phyloP scores from a whole-genome alignment of 75 land plant species.

The Adiantum capillusveneris region DNA sequence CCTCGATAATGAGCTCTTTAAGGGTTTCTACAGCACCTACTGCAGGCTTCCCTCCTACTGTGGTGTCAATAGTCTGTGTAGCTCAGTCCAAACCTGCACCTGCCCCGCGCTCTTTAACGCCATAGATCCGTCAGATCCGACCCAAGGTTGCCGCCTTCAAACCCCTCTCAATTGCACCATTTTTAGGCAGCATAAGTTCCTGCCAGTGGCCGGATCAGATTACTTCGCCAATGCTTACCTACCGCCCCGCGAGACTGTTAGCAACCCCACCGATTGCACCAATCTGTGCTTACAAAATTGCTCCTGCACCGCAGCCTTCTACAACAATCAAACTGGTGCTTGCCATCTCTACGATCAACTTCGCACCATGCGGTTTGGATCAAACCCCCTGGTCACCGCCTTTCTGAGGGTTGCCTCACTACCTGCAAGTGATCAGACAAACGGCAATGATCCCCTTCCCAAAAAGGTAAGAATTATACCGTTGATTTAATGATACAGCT shows the following conservation, averaged over 20 bases:
- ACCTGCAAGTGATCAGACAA: too few relatives aligned
- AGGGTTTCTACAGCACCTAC: not conserved
- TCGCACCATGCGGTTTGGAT: conserved; percentile 6
- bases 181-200: not conserved
- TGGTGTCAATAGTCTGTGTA: conserved; percentile 11
- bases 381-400: not conserved
- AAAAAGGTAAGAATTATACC: too few relatives aligned
- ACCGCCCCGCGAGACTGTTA: not conserved
- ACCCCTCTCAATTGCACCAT: conserved; percentile 2
- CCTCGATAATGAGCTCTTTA: not conserved
- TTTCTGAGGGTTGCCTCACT: not conserved
- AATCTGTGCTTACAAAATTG: conserved; percentile 6
- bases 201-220: conserved; percentile 9
- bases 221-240: conserved; percentile 18
- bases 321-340: conserved; percentile 1
- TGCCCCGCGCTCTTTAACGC: not conserved
- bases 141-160: conserved; percentile 4
- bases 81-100: conserved; percentile 6
- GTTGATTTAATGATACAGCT: too few relatives aligned
- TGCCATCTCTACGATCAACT: conserved; percentile 15
- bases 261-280: conserved; percentile 10
- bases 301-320: conserved; percentile 16
- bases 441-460: too few relatives aligned
- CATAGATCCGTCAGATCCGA: not conserved
- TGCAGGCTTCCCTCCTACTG: conserved; percentile 15